phyloP scores from a whole-genome alignment of 768 basidiomycete species.

The Termitomyces sp. region DNA sequence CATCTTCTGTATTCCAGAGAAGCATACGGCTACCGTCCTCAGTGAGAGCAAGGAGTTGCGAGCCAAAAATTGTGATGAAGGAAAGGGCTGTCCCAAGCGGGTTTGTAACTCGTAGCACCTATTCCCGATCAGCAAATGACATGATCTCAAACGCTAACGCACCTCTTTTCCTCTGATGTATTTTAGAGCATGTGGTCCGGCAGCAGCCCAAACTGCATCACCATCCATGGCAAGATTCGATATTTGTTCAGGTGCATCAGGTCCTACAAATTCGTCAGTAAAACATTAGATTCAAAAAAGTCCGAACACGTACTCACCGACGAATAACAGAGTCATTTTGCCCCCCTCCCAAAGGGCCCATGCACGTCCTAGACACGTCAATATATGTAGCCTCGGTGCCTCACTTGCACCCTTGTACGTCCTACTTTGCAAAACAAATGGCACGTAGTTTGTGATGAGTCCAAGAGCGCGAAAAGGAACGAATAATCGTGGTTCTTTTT shows the following conservation, averaged over 20 bases:
- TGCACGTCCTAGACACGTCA: slow-evolving; percentile 83
- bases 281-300: background rate
- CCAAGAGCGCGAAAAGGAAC: slow-evolving; percentile 97
- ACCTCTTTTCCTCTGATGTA: slow-evolving; percentile 91
- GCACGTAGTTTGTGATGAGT: slow-evolving; percentile 86
- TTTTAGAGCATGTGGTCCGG: slow-evolving; percentile 66
- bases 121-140: slow-evolving; percentile 5
- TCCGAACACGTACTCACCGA: slow-evolving; percentile 59
- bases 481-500: slow-evolving; percentile 58
- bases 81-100: slow-evolving; percentile 60
- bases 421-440: slow-evolving; percentile 84
- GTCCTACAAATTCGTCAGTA: slow-evolving; percentile 48
- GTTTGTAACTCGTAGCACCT: slow-evolving; percentile 62
- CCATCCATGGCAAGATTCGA: slow-evolving; percentile 78
- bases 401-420: slow-evolving; percentile 82
- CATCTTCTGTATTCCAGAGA: slow-evolving; percentile 66
- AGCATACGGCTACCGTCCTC: slow-evolving; percentile 77
- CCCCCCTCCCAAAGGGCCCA: slow-evolving; percentile 98
- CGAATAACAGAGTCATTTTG: slow-evolving; percentile 89
- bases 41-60: slow-evolving; percentile 73
- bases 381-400: slow-evolving; percentile 77
- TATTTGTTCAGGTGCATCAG: slow-evolving; percentile 75
- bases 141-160: slow-evolving; percentile 7
- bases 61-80: slow-evolving; percentile 76
- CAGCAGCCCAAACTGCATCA: slow-evolving; percentile 80